These are phyloP conservation scores for Myrmaecium sp. DNA, from an alignment of 2,329 filamentous ascomycete genomes.

Conservation along the genomic window DNA sequence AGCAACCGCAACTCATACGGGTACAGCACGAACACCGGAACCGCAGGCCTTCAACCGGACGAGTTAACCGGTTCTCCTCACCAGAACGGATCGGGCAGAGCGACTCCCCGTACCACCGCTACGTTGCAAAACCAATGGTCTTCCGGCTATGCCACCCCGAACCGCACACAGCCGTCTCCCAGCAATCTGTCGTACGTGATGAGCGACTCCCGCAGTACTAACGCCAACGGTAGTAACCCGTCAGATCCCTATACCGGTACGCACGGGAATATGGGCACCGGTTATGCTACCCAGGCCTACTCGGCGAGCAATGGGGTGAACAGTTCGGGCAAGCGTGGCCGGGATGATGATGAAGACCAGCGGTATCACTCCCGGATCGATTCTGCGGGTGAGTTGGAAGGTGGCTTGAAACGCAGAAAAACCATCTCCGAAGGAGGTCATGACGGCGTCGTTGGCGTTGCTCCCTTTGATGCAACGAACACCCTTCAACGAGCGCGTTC, in stretches of 20 bases:
- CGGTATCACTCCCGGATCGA: conserved; percentile 45
- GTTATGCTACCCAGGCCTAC: conserved; percentile 44
- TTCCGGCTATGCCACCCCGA: conserved; percentile 60
- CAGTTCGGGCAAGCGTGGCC: conserved; percentile 40
- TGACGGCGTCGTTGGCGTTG: too few species aligned
- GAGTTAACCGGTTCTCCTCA: conserved; percentile 77
- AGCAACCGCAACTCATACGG: conserved; percentile 57
- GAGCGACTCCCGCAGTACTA: conserved; percentile 53
- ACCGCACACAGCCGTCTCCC: conserved; percentile 48
- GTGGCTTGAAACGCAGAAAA: conserved; percentile 62
- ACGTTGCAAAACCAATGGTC: conserved; percentile 58
- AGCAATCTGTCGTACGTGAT: conserved; percentile 84
- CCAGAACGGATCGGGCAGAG: conserved; percentile 64
- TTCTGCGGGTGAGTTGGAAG: conserved; percentile 37
- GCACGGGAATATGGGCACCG: conserved; percentile 38
- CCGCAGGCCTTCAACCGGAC: conserved; percentile 51
- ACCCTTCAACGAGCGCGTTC: too few species aligned
- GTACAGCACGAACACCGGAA: conserved; percentile 51
- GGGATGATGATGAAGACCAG: conserved; percentile 43
- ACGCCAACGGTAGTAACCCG: conserved; percentile 46
- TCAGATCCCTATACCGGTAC: conserved; percentile 57
- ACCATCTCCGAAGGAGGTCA: conserved; percentile 59
- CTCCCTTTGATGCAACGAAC: too few species aligned
- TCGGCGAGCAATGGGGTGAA: conserved; percentile 49
- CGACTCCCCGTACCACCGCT: conserved; percentile 66